Conservation (phyloP, 768 basidiomycete genomes). For the Pseudohyphozyma bogoriensis region DNA sequence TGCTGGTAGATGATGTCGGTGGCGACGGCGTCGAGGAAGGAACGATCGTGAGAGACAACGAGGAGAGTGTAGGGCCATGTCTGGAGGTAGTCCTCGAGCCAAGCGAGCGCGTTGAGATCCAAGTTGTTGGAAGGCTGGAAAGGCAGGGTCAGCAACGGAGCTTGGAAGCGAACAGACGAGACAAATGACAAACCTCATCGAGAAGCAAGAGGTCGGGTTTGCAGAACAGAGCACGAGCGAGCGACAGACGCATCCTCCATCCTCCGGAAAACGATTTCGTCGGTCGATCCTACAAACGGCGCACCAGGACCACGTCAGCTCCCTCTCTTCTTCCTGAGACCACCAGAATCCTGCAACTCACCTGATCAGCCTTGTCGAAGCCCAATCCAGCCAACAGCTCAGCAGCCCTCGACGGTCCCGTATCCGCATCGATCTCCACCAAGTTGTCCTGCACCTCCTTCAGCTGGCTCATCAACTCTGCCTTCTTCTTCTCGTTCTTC, state of each 20-base stretch:
- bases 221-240: constrained; percentile 84
- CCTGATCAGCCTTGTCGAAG: constrained; percentile 80
- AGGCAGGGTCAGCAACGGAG: neutral
- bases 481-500: constrained; percentile 45
- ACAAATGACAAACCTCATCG: constrained; percentile 44
- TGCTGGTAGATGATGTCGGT: constrained; percentile 97
- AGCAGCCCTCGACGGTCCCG: constrained; percentile 87
- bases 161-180: neutral
- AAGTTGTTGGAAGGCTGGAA: constrained; percentile 68
- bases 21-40: constrained; percentile 91
- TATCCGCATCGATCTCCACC: constrained; percentile 97
- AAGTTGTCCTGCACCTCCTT: constrained; percentile 74
- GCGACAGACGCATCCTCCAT: constrained; percentile 96
- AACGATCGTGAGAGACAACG: constrained; percentile 84
- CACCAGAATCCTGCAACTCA: constrained; percentile 41
- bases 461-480: constrained; percentile 36
- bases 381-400: constrained; percentile 84
- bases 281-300: constrained; percentile 7
- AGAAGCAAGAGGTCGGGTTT: constrained; percentile 49
- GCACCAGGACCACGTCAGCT: neutral
- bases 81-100: constrained; percentile 40
- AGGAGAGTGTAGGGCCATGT: constrained; percentile 33
- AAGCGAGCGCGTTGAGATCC: constrained; percentile 93
- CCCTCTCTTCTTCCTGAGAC: constrained; percentile 69
- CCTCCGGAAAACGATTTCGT: constrained; percentile 45